Evolutionary conservation across 352 stramenopile species (phyloP).

Genomic region (Pythium apleroticum): DNA sequence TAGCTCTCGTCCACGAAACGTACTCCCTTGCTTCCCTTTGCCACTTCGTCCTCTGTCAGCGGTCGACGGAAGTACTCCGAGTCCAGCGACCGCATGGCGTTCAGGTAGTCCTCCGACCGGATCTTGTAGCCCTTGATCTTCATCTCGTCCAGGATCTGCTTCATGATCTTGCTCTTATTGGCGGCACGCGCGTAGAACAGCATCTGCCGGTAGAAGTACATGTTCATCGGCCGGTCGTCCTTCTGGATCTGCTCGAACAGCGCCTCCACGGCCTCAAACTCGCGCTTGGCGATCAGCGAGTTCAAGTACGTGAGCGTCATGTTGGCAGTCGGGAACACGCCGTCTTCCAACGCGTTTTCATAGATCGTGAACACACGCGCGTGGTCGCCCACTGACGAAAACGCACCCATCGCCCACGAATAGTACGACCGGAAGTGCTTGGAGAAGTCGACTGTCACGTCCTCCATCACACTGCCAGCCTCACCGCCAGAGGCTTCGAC

Average conservation of each 20-base stretch:
- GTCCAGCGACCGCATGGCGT: conserved; percentile 52
- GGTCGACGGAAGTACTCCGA: conserved; percentile 38
- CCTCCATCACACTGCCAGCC: conserved; percentile 29
- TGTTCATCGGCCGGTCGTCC: conserved; percentile 44
- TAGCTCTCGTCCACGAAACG: conserved; percentile 43
- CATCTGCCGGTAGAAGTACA: conserved; percentile 66
- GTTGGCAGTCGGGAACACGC: conserved; percentile 58
- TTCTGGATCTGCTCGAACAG: conserved; percentile 45
- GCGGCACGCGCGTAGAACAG: conserved; percentile 42
- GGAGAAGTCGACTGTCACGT: conserved; percentile 31
- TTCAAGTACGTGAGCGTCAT: conserved; percentile 64
- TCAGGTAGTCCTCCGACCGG: conserved; percentile 49
- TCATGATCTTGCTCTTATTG: conserved; percentile 33
- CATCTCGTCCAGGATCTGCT: conserved; percentile 55
- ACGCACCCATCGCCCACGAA: conserved; percentile 61
- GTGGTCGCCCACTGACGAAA: conserved; percentile 29
- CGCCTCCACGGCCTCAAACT: conserved; percentile 42
- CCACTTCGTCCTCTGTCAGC: background rate
- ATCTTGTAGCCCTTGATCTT: conserved; percentile 69
- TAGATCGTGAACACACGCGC: conserved; percentile 49
- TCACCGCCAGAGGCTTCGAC: conserved; percentile 17
- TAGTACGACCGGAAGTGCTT: conserved; percentile 63
- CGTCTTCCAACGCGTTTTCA: conserved; percentile 36
- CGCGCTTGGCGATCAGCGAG: conserved; percentile 37
- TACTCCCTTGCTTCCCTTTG: background rate